phyloP scores from a whole-genome alignment of 768 basidiomycete species.

The Gloeopeniophorella convolvens region DNA sequence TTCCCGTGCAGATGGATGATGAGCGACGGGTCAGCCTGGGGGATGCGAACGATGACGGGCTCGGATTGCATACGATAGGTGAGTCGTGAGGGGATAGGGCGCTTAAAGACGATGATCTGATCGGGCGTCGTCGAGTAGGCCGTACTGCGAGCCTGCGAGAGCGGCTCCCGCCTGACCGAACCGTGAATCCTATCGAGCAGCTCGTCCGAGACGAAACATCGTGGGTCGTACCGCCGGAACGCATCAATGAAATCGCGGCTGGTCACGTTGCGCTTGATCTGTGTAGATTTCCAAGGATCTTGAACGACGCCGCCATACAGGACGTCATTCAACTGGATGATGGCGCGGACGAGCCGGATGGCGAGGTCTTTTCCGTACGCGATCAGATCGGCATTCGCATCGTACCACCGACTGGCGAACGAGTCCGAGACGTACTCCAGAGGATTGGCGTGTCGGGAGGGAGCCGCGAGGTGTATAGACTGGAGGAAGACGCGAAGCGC shows the following conservation, averaged over 20 bases:
- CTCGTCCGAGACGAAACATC: constrained; percentile 65
- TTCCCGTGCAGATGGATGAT: constrained; percentile 81
- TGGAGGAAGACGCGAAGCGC: constrained; percentile 87
- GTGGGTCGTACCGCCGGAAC: constrained; percentile 72
- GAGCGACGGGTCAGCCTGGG: constrained; percentile 77
- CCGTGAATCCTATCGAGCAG: constrained; percentile 71
- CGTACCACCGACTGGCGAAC: constrained; percentile 87
- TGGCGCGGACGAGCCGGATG: constrained; percentile 66
- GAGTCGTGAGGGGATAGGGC: constrained; percentile 65
- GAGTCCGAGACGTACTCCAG: constrained; percentile 73
- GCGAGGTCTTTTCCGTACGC: constrained; percentile 81
- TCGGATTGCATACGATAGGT: constrained; percentile 89
- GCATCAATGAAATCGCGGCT: constrained; percentile 77
- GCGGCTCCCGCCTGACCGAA: constrained; percentile 64
- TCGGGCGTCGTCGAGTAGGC: constrained; percentile 37
- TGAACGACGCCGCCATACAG: constrained; percentile 70
- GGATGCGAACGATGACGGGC: constrained; percentile 78
- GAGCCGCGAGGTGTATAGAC: constrained; percentile 61
- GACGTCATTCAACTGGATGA: constrained; percentile 84
- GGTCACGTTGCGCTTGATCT: constrained; percentile 54
- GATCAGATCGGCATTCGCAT: constrained; percentile 73
- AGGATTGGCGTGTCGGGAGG: constrained; percentile 33
- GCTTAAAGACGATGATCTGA: constrained; percentile 61
- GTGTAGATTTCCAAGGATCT: constrained; percentile 48
- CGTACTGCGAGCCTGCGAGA: constrained; percentile 61